Evolutionary conservation across 2,329 filamentous ascomycete genomes (phyloP), one percentile per base, ranked within the genome.

Genomic region (Neonectria punicea): DNA sequence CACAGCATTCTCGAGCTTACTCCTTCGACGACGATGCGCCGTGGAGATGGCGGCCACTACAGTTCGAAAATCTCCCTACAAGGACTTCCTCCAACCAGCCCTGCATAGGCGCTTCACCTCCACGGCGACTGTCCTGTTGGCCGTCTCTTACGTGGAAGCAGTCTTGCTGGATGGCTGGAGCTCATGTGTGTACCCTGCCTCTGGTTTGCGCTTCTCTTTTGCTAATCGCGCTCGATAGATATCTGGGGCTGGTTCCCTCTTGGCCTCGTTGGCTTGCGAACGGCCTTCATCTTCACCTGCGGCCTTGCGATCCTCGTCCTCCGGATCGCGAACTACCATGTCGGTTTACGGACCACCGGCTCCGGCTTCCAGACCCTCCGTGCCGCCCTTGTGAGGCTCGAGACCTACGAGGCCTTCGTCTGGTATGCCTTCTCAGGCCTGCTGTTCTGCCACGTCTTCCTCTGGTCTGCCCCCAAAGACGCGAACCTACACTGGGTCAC

Each of bases 161-260:
- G 80, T 96, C 58, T 78, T 89, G 61, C 85, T 97, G 69, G 90
- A 91, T 18, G 84, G 86, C 68, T 93, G 89, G 84, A 85, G 86
- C 71, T 90, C 90, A 50, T 85, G 92, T 94, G 78, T 77, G 90
- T 84, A 34, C 41, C n/a, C 7, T 14, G 14, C 5, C 9, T 51
- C 39, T 28, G 53, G 34, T 25, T 47, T 16, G n/a, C 22, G 20
- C 20, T 3, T 50, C 30, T 28, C 25, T 13, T 28, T 39, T 54
- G 61, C 70, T 72, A 53, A 73, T 62, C 25, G 18, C 56, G n/a
- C 36, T 58, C 53, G 51, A 25, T 71, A 95, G 93, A 89, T 55
- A 82, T 97, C 66, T 97, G 93, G 94, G 84, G 90, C 73, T 95
- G 93, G 92, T 93, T 97, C 70, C 94, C 94, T 25, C 74, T 97